phyloP scores from a whole-genome alignment of 345 rosid genomes.

The Populus pruinosa region DNA sequence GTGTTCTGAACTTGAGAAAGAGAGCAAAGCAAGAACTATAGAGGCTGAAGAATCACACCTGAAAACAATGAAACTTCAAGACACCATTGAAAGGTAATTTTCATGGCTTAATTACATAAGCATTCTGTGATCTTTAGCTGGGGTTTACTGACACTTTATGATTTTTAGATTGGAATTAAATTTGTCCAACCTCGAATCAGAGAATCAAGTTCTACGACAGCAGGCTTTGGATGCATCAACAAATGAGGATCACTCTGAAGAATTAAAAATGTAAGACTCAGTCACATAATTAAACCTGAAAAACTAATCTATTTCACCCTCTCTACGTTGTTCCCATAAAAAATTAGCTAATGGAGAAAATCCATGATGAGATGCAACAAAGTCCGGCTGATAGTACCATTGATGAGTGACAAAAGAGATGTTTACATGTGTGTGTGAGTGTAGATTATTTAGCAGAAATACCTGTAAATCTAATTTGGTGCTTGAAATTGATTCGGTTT shows the following conservation, averaged over 20 bases:
- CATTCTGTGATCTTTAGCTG: constrained; percentile 2
- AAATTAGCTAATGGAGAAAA: not conserved
- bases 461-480: not conserved
- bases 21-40: constrained; percentile 33
- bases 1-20: constrained; percentile 39
- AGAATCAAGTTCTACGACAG: constrained; percentile 68
- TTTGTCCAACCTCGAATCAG: constrained; percentile 57
- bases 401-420: not conserved
- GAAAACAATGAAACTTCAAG: constrained; percentile 44
- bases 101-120: not conserved
- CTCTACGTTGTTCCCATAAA: not conserved
- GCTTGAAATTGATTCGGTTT: not conserved
- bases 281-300: not conserved
- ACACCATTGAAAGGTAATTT: constrained; percentile 44
- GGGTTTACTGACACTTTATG: constrained; percentile 10
- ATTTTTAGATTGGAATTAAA: constrained; percentile 45
- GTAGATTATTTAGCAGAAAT: not conserved
- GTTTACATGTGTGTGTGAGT: not conserved
- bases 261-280: constrained; percentile 37
- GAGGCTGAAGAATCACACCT: constrained; percentile 53
- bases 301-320: not conserved
- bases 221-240: constrained; percentile 50
- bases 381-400: not conserved
- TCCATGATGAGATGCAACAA: not conserved
- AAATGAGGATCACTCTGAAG: constrained; percentile 38